Base-by-base conservation (phyloP, 2,329 filamentous ascomycete genomes). In the Acrocalymma vagum region DNA sequence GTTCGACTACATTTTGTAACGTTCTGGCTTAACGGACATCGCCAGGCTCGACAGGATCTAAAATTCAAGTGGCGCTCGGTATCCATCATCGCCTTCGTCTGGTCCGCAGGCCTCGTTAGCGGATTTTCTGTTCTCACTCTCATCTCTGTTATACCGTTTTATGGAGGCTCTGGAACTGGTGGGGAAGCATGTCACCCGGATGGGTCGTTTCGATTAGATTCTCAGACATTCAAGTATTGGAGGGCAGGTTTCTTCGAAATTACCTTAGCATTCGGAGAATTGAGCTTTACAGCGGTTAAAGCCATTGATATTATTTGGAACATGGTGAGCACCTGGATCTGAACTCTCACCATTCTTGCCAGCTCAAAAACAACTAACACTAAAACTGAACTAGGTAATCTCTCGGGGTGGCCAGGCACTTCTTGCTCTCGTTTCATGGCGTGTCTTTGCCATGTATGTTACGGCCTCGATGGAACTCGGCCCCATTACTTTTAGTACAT, bases 221-320 rank as follows among this genome's bases (percentile, higher is more conserved):
- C 53, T 3, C n/a, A 20, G 2, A 9, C n/a, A 1, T 59, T 29
- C 23, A 29, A 26, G 13, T 48, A 41, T 9, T 53, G 55, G 45
- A 3, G 10, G 2, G 49, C 48, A 0, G 44, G 49, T 0, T 52
- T 60, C 15, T 63, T 62, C 6, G 40, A 60, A 11, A 56, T 63
- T n/a, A 58, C 45, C 0, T 5, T 63, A 2, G 52, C 27, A 3
- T 42, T 29, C 17, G 53, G 56, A 1, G 14, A 29, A 0, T 29
- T 62, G 22, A 44, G 11, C 5, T 63, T 63, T 30, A 37, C 33
- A 0, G 9, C 48, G 20, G 60, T 46, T 0, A 63, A 61, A 20
- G 24, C 32, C 2, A 46, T 63, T 24, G 60, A 62, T 24, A 41
- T 62, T 3, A 29, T 17, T 3, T 62, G 56, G 52, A 53, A 61